phyloP scores from a whole-genome alignment of 495 filamentous ascomycete species.

The Neurospora sp. region DNA sequence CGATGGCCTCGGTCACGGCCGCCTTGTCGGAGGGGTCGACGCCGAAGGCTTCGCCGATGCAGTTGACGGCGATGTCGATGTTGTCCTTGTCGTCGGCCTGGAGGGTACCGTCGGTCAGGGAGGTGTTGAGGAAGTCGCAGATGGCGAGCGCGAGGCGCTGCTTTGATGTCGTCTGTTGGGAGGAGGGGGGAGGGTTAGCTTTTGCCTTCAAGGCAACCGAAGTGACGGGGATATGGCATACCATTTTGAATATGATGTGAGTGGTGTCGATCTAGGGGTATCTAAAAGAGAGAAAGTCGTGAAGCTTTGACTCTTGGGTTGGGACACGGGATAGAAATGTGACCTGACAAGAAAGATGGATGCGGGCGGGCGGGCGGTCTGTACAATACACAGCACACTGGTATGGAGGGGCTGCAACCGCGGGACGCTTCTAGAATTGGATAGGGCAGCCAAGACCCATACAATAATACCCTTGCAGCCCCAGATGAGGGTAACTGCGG shows the following conservation, averaged over 20 bases:
- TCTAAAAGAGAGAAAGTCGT: background rate
- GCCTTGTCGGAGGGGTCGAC: conserved; percentile 72
- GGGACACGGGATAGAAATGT: background rate
- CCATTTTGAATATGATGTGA: background rate
- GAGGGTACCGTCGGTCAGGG: conserved; percentile 80
- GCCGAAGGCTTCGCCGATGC: conserved; percentile 90
- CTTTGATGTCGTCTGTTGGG: conserved; percentile 54
- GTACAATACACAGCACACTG: background rate
- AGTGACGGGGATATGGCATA: background rate
- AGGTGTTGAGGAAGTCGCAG: conserved; percentile 84
- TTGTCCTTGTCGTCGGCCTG: conserved; percentile 77
- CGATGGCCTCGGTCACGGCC: conserved; percentile 66
- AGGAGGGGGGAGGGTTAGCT: background rate
- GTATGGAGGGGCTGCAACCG: background rate
- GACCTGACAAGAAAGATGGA: background rate
- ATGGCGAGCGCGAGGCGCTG: conserved; percentile 96
- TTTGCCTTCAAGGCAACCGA: background rate
- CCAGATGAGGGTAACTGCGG: background rate
- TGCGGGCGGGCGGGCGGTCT: background rate
- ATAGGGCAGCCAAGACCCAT: background rate
- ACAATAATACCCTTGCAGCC: background rate
- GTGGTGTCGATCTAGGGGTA: background rate
- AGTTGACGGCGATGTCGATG: conserved; percentile 84
- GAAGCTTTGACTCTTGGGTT: background rate
- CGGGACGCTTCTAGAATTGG: background rate